These are phyloP conservation scores for Nigrograna mackinnonii DNA, from an alignment of 2,329 filamentous ascomycete genomes.

Conservation along the genomic window DNA sequence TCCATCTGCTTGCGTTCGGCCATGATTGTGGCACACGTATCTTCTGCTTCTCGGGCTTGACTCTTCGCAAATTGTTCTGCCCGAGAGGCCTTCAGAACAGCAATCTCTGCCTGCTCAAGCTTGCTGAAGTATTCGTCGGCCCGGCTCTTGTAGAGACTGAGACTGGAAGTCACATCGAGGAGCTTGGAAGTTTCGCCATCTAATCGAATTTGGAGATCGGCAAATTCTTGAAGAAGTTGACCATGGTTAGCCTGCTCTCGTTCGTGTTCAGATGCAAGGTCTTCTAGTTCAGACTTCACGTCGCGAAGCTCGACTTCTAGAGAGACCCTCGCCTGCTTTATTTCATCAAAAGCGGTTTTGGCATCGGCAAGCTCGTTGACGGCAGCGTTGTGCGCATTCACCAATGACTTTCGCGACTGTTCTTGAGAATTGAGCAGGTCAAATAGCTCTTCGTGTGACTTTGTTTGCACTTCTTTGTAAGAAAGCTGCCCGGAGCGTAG, in stretches of 20 bases:
- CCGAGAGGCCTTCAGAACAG: conserved; percentile 86
- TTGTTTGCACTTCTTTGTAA: conserved; percentile 86
- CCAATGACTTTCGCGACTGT: conserved; percentile 77
- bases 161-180: conserved; percentile 79
- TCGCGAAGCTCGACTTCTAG: conserved; percentile 89
- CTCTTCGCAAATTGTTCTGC: conserved; percentile 93
- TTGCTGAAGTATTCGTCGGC: conserved; percentile 97
- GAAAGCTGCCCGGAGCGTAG: conserved; percentile 87
- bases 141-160: conserved; percentile 86
- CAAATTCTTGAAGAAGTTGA: conserved; percentile 88
- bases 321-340: conserved; percentile 78
- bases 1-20: conserved; percentile 92
- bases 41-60: conserved; percentile 88
- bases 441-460: conserved; percentile 91
- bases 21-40: conserved; percentile 87
- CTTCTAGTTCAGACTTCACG: conserved; percentile 78
- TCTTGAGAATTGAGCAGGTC: conserved; percentile 93
- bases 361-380: conserved; percentile 84
- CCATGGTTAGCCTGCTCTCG: conserved; percentile 86
- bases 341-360: conserved; percentile 82
- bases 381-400: conserved; percentile 84
- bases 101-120: conserved; percentile 94
- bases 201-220: conserved; percentile 89
- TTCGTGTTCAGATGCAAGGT: conserved; percentile 76
- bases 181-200: conserved; percentile 87